These are phyloP conservation scores for Chlorella sp. DNA, from an alignment of 139 green algal genomes.

Conservation along the genomic window DNA sequence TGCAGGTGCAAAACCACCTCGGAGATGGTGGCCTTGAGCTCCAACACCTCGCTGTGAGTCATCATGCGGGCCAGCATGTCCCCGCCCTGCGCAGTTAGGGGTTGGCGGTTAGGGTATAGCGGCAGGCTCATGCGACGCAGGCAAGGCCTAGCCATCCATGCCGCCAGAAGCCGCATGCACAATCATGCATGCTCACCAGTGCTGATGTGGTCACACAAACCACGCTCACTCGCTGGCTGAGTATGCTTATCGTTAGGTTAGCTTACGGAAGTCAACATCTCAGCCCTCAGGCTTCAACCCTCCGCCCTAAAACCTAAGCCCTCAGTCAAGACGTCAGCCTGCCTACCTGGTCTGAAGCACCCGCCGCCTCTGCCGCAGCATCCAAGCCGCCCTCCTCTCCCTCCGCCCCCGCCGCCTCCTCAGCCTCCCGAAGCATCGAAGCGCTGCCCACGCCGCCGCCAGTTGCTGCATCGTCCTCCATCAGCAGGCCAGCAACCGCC, in stretches of 20 bases:
- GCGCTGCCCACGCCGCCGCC: no score
- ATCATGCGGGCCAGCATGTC: conserved; percentile 36
- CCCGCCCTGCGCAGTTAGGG: not conserved
- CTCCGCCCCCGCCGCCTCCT: not conserved
- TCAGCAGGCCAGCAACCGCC: not conserved
- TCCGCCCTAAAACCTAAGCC: no score
- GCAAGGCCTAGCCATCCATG: no score
- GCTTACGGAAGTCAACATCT: no score
- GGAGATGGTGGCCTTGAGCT: conserved; percentile 43
- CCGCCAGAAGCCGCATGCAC: not conserved
- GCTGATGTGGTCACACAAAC: not conserved
- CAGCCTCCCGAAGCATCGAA: no score
- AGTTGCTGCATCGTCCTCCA: not conserved
- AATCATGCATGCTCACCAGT: not conserved
- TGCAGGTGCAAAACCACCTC: conserved; percentile 51
- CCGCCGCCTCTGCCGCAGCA: no score
- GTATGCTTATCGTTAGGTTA: no score
- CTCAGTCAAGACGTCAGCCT: no score
- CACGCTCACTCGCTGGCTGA: no score
- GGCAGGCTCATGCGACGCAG: no score
- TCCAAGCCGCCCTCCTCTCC: not conserved
- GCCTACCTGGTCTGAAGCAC: no score
- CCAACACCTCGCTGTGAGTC: conserved; percentile 23
- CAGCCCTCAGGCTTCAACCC: no score
- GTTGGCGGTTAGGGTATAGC: not conserved